These are phyloP conservation scores for Pisolithus thermaeus DNA, from an alignment of 1,284 basidiomycete species.

Conservation along the genomic window DNA sequence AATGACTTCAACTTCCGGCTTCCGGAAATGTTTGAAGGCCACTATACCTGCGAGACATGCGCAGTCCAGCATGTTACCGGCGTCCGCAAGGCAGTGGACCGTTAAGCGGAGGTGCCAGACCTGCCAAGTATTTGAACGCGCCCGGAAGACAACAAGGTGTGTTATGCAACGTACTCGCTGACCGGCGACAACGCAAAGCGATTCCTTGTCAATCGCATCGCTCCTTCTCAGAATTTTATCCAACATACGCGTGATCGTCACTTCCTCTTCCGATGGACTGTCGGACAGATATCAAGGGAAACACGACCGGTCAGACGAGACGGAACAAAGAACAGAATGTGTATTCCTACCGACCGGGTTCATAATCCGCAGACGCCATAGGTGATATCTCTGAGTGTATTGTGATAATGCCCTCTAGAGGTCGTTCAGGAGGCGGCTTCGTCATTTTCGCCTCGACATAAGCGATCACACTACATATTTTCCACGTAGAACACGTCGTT, in stretches of 20 bases:
- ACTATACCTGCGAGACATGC: slow-evolving; percentile 88
- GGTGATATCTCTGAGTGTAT: slow-evolving; percentile 92
- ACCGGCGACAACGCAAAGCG: slow-evolving; percentile 88
- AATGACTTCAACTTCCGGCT: slow-evolving; percentile 88
- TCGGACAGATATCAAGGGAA: background rate
- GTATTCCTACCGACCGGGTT: slow-evolving; percentile 74
- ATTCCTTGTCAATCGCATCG: slow-evolving; percentile 92
- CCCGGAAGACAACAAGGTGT: background rate
- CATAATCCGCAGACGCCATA: slow-evolving; percentile 90
- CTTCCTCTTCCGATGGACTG: slow-evolving; percentile 88
- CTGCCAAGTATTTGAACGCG: slow-evolving; percentile 34
- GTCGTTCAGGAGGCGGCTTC: slow-evolving; percentile 82
- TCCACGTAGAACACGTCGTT: background rate
- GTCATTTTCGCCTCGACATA: slow-evolving; percentile 86
- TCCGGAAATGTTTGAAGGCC: slow-evolving; percentile 85
- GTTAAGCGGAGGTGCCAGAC: slow-evolving; percentile 92
- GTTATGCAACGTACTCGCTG: slow-evolving; percentile 65
- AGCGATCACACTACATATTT: slow-evolving; percentile 67
- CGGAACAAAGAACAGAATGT: background rate
- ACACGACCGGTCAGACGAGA: background rate
- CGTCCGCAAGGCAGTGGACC: slow-evolving; percentile 85
- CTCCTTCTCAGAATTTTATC: slow-evolving; percentile 92
- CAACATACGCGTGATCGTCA: slow-evolving; percentile 83
- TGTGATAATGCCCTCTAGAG: slow-evolving; percentile 86
- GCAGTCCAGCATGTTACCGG: slow-evolving; percentile 93